Conservation (phyloP, 805 yeast species). For the Candida arabinofermentans region DNA sequence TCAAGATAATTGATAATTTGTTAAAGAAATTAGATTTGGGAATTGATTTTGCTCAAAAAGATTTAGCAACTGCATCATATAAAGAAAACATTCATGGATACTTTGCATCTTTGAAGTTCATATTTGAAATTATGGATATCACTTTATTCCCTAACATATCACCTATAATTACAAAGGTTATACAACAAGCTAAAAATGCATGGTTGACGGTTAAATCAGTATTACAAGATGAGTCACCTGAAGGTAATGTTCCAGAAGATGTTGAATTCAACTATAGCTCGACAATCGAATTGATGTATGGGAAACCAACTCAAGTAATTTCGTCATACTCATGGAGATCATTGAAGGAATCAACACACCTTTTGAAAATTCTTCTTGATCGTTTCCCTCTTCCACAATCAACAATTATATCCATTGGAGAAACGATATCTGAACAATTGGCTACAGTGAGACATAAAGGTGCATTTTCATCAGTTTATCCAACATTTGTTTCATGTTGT, state of each 20-base stretch:
- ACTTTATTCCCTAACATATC: constrained; percentile 3
- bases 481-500: constrained; percentile 70
- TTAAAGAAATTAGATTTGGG: constrained; percentile 32
- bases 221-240: constrained; percentile 67
- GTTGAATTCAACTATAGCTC: constrained; percentile 35
- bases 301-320: constrained; percentile 41
- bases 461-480: constrained; percentile 85
- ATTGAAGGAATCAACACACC: constrained; percentile 64
- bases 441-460: constrained; percentile 82
- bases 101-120: constrained; percentile 51
- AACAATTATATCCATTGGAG: constrained; percentile 40
- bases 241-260: constrained; percentile 53
- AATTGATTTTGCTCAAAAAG: constrained; percentile 30
- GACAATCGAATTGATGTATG: constrained; percentile 29
- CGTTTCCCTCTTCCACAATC: constrained; percentile 28
- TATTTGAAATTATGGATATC: constrained; percentile 22
- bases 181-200: constrained; percentile 8
- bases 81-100: constrained; percentile 64
- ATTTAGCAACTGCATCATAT: constrained; percentile 41
- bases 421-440: constrained; percentile 59
- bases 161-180: constrained; percentile 7
- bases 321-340: constrained; percentile 80
- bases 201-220: constrained; percentile 48
- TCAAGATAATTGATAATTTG: constrained; percentile 29
- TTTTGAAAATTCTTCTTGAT: constrained; percentile 45